Base-by-base conservation (phyloP, 2,329 filamentous ascomycete genomes). In the Trichoderma citrinoviride region DNA sequence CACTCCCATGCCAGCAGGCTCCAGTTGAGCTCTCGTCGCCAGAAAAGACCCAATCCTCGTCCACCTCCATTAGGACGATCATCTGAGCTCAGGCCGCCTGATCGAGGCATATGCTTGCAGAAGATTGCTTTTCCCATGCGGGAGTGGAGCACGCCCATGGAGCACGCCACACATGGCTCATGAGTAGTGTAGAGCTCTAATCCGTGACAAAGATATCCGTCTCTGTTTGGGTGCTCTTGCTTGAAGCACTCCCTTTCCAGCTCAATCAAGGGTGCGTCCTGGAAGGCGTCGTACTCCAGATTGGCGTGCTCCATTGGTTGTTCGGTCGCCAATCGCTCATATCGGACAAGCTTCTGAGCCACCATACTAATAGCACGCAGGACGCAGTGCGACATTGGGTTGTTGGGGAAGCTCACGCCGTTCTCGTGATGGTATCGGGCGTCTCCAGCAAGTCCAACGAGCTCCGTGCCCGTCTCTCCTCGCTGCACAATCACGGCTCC, bases 81-180 rank as follows among this genome's bases (percentile, higher is more conserved):
- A 76, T 96, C 92, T 23, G 92, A 89, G 71, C 89, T 90, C 79
- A 97, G 82, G 49, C 92, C 93, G 56, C 94, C 94, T 14, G 91
- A 96, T 68, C 86, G 80, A 53, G 85, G 84, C 90, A 96, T 95
- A 63, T 91, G 86, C 67, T 88, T 83, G 68, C 86, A 87, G 77
- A 97, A 96, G 44, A 96, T 84, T 58, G 93, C 90, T 61, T 90
- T 88, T 50, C 91, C 89, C 83, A 99, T 97, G 57, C 95, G 87
- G 8, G 94, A 97, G 75, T 98, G 93, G 23, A 98, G 83, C 70
- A 98, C 90, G 1, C 92, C 95, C 95, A 98, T 98, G 41, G 91
- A 92, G 78, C 95, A 99, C 86, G 96, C 96, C 66, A 96, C 86
- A 75, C 95, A 99, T 5, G 95, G 95, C 78, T 99, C 95, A 73